These are phyloP conservation scores for Bisporella sp. DNA, from an alignment of 2,329 filamentous ascomycete genomes.

Conservation along the genomic window DNA sequence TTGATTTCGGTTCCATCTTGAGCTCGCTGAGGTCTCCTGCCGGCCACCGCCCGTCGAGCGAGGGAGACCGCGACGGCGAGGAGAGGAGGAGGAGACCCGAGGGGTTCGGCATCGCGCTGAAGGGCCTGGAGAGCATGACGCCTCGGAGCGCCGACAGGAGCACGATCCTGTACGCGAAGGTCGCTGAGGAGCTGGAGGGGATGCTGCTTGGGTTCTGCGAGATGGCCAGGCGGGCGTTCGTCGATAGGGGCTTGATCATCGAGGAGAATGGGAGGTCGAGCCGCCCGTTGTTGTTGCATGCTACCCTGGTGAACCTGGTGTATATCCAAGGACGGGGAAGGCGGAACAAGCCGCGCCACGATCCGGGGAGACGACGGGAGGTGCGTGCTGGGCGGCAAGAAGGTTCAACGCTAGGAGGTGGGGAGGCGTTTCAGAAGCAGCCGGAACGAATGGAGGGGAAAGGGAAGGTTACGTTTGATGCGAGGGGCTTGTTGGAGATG, in stretches of 20 bases:
- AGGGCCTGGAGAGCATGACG: constrained; percentile 52
- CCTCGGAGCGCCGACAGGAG: constrained; percentile 41
- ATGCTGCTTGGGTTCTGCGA: constrained; percentile 51
- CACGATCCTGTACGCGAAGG: constrained; percentile 59
- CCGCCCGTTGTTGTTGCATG: constrained; percentile 68
- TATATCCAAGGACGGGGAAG: constrained; percentile 47
- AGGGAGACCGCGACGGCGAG: neutral
- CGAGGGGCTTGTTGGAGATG: constrained; percentile 44
- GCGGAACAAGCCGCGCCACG: neutral
- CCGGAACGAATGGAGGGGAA: constrained; percentile 11
- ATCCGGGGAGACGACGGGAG: too few species aligned
- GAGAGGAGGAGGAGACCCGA: constrained; percentile 20
- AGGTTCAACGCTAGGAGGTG: too few species aligned
- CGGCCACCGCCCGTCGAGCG: neutral
- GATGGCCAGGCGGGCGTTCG: constrained; percentile 46
- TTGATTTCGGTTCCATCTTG: constrained; percentile 36
- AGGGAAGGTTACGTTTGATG: constrained; percentile 40
- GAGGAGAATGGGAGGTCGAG: constrained; percentile 35
- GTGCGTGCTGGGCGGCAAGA: too few species aligned
- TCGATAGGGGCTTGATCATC: constrained; percentile 46
- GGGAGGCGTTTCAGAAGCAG: too few species aligned
- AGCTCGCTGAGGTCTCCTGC: constrained; percentile 8
- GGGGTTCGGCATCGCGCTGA: constrained; percentile 35
- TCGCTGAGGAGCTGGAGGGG: constrained; percentile 41
- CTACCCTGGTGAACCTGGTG: constrained; percentile 79